A percentile compares a stretch with the other conserved stretches of the same genome.
Conservation (phyloP, 176 grass and related monocot genomes). For the Juncus inflexus region DNA sequence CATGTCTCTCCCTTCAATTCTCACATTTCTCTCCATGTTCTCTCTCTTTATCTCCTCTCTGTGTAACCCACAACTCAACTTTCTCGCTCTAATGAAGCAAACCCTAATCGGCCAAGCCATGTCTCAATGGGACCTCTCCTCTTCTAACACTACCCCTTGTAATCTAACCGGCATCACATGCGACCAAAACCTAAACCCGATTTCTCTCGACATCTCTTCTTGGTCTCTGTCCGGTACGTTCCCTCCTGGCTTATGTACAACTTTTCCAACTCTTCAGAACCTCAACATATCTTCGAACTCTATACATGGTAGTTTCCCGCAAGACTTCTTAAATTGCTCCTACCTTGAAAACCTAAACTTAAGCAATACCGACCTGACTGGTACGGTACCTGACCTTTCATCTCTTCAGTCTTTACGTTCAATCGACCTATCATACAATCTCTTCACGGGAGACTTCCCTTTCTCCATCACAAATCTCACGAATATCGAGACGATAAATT, state of each 20-base stretch:
- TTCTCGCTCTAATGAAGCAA: constrained; percentile 63
- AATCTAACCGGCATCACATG: constrained; percentile 46
- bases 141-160: constrained; percentile 39
- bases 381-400: constrained; percentile 59
- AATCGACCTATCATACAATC: constrained; percentile 66
- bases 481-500: constrained; percentile 54
- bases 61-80: constrained; percentile 31
- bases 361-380: constrained; percentile 48
- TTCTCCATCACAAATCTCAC: constrained; percentile 48
- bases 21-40: constrained; percentile 21
- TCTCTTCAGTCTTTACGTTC: constrained; percentile 28
- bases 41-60: not conserved
- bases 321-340: constrained; percentile 52
- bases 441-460: constrained; percentile 73
- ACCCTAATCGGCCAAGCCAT: constrained; percentile 55
- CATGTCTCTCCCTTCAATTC: constrained; percentile 10
- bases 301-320: constrained; percentile 55
- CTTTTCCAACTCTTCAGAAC: constrained; percentile 50
- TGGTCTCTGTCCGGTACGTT: constrained; percentile 60
- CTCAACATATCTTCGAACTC: constrained; percentile 53
- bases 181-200: constrained; percentile 28
- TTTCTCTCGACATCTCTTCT: constrained; percentile 57
- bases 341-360: constrained; percentile 65
- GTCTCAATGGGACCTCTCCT: constrained; percentile 59
- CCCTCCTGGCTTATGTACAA: constrained; percentile 42